Base-by-base conservation (phyloP, 2,329 filamentous ascomycete species). In the Aspergillus calidoustus region DNA sequence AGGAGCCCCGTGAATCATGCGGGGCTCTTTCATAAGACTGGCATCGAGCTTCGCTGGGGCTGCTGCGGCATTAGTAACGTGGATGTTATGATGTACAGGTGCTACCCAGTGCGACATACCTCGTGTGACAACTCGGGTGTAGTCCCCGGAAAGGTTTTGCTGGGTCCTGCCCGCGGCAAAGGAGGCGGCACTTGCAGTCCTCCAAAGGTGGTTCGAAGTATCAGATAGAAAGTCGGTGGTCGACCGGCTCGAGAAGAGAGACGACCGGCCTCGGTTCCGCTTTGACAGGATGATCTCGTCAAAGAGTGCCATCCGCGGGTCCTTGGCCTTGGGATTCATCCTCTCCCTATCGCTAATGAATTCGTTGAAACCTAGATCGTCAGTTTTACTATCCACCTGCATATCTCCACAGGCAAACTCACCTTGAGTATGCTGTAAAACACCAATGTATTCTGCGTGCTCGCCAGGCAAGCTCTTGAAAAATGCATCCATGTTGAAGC, bases 1-100 rank as follows among this genome's bases (percentile, higher is more conserved):
- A 30, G 93, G 93, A n/a, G 93, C 88, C 41, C 93, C 93, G 75
- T 96, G 92, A 44, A 97, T 94, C 64, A 91, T 88, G 61, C 93
- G 86, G 31, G 93, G 93, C 77, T 97, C 93, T 75, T 92, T 92
- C 92, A 98, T 97, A 51, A 97, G 82, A 15, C 88, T 86, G 4
- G 89, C 86, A 71, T 99, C 95, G 9, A 99, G 84, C 72, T 91
- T 93, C 7, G 91, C 88, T 5, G 95, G 95, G 43, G 91, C 88
- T 67, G 87, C 80, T 13, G 87, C 59, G 28, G 55, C 87, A 57
- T 15, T 87, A 81, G 34, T 82, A 77, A 61, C 84, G 44, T 28
- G 25, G 25, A 28, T 28, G 15, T 9, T 8, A 41, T 15, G 17
- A 7, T 34, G 38, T 7, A n/a, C 38, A 48, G 6, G 28, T 43